phyloP scores from a whole-genome alignment of 495 filamentous ascomycete species.

The Tuber calosporum region DNA sequence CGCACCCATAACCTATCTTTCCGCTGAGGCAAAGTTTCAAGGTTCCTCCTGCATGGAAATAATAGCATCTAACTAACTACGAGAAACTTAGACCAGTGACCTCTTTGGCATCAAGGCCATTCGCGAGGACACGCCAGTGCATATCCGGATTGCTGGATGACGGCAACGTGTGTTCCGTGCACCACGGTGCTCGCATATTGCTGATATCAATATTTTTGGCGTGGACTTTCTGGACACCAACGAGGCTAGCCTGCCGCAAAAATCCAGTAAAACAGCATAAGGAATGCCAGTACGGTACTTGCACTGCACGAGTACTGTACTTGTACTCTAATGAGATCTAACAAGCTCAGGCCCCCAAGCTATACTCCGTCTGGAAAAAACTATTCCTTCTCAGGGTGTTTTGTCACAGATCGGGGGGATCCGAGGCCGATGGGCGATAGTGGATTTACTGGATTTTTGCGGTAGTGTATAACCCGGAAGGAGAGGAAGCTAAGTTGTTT shows the following conservation, averaged over 20 bases:
- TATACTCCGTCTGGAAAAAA: too few species aligned
- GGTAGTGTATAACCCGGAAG: constrained; percentile 65
- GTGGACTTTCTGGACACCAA: constrained; percentile 77
- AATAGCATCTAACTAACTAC: background rate
- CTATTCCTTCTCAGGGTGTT: too few species aligned
- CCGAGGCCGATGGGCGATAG: too few species aligned
- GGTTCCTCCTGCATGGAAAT: too few species aligned
- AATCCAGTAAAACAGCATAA: too few species aligned
- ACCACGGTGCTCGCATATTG: constrained; percentile 44
- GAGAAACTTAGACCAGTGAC: background rate
- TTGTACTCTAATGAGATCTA: too few species aligned
- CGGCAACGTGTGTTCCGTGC: background rate
- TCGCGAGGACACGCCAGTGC: background rate
- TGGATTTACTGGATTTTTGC: too few species aligned
- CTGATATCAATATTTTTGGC: constrained; percentile 77
- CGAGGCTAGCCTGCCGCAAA: constrained; percentile 61
- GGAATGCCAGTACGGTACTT: too few species aligned
- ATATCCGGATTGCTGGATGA: background rate
- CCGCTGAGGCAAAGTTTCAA: background rate
- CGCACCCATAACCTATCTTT: background rate
- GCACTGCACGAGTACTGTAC: too few species aligned
- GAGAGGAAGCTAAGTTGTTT: constrained; percentile 47
- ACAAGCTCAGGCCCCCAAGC: too few species aligned
- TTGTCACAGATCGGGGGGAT: too few species aligned
- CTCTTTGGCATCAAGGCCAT: background rate